Conservation (phyloP, 495 filamentous ascomycete genomes). For the Bacidia gigantensis region DNA sequence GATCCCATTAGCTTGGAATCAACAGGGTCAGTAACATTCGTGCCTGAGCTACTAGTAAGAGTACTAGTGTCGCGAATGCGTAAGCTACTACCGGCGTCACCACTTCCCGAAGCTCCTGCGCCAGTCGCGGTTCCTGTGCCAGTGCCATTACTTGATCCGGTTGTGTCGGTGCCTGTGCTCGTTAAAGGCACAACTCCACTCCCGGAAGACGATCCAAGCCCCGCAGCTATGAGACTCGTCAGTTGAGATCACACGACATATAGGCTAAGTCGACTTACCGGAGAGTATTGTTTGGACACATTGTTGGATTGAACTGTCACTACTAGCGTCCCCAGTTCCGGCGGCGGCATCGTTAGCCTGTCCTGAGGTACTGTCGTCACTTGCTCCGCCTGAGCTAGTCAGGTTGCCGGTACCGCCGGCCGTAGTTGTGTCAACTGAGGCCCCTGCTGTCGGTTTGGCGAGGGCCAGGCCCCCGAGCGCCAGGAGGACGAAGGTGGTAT, state of each 20-base stretch:
- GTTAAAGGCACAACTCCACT: too few relatives aligned
- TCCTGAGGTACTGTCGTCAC: constrained; percentile 4
- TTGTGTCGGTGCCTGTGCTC: too few relatives aligned
- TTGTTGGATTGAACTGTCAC: too few relatives aligned
- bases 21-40: too few relatives aligned
- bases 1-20: too few relatives aligned
- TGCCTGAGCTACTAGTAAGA: too few relatives aligned
- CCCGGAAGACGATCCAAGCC: background rate
- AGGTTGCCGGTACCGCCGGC: background rate
- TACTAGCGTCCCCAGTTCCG: background rate
- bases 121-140: too few relatives aligned
- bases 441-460: background rate
- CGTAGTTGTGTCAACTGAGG: background rate
- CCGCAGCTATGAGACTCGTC: background rate
- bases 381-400: background rate
- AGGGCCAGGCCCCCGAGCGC: background rate
- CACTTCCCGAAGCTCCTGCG: too few relatives aligned
- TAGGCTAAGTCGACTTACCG: background rate
- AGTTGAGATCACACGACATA: background rate
- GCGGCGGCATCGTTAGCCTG: background rate
- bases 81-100: too few relatives aligned
- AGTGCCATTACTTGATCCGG: too few relatives aligned
- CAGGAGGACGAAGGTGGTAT: background rate
- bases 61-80: too few relatives aligned
- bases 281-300: background rate